Base-by-base conservation (phyloP, 495 filamentous ascomycete genomes). In the Evansstolkia leycettana region DNA sequence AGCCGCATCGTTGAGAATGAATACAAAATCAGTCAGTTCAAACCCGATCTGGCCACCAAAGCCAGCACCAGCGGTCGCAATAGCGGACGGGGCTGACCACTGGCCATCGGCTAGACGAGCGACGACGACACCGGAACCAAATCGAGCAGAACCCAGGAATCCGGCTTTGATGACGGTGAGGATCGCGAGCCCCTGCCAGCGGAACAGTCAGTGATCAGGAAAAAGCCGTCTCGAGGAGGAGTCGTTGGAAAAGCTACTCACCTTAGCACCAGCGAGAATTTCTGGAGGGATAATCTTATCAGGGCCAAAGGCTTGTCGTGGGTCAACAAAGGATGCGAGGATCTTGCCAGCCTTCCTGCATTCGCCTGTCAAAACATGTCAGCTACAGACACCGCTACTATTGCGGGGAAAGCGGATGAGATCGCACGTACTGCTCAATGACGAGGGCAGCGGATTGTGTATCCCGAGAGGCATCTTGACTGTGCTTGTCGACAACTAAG, bases 1-100 rank as follows among this genome's bases (percentile, higher is more conserved):
- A 27, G 72, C 75, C 27, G 78, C 71, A 52, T 98, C 90, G 58
- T 98, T 98, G 33, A 98, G 76, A 40, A 96, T 94, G 67, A 98
- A 96, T 47, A 98, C 92, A 54, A 98, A 96, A 54, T 98, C 90
- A 28, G 92, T 96, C 40, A 98, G 64, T 58, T 98, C 90, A 64
- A 94, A 89, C 19, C 90, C 90, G 51, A 98, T 93, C 56, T 98
- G 90, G 14, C 90, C 89, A 46, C 90, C 90, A 44, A 96, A 88
- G 17, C 90, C 90, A 37, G 80, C 92, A 46, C 90, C 90, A 16
- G 81, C 82, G 13, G 84, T 90, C 34, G 78, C 76, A 42, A 98
- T 93, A 13, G 90, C 92, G 11, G 83, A 85, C 5, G 90, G 90
- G 11, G 90, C 92, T 38, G 84, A 92, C 90, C 90, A 98, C 32